Base-by-base conservation (phyloP, 306 rosid species). In the Nissolia schottii region DNA sequence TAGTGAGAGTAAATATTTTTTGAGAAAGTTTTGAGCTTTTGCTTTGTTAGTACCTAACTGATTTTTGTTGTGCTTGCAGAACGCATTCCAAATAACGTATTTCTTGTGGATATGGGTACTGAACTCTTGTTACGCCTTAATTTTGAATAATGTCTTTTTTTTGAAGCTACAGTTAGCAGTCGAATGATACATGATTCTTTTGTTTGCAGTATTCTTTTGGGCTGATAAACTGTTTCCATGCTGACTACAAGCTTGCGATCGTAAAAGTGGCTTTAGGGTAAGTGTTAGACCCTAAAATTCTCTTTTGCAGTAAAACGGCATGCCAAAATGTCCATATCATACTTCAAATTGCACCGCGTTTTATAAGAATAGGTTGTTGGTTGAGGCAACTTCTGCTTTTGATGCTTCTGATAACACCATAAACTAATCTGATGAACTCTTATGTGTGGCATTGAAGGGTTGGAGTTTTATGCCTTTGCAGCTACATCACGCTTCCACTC, bases 61-160 rank as follows among this genome's bases (percentile, higher is more conserved):
- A 40, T 79, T 53, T 63, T 77, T 35, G 67, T 75, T 74, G 53
- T 60, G 3, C 25, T 11, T 85, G 91, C 99, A 94, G 99, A 94
- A 89, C 78, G 99, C 97, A 0, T 89, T 94, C 80, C 99, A 91
- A 78, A 89, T 90, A 69, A 94, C 96, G 55, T 94, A 87, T 64
- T 87, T 88, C 88, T 76, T 91, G 74, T 85, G 96, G 97, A 91
- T 90, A 79, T 88, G 96, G 99, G 99, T 94, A 94, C 68, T 28
- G 58, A 61, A 45, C 50, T 61, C 20, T 77, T 67, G 53, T 34
- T 18, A 14, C 59, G 24, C 54, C 49, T 77, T 69, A 50, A 24
- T 34, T 27, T 64, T 35, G 54, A 58, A 40, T 14, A 28, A 5
- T 58, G 22, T 69, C 10, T 15, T 57, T 35, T 58, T 59, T 7